phyloP scores from a whole-genome alignment of 1,284 basidiomycete genomes.

The Inonotus obliquus region DNA sequence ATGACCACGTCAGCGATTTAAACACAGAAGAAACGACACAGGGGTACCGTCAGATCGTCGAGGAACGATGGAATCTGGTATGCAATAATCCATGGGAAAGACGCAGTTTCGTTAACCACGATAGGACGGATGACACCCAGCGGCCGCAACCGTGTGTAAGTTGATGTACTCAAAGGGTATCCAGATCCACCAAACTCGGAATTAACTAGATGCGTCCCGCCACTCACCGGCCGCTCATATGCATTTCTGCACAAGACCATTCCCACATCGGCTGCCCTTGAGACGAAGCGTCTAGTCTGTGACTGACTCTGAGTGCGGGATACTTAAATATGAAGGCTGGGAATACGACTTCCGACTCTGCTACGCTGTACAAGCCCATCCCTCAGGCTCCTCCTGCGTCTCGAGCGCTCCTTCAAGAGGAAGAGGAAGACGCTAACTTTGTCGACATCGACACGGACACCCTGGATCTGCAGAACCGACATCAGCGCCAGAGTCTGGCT shows the following conservation, averaged over 20 bases:
- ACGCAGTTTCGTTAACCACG: background rate
- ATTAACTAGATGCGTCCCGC: background rate
- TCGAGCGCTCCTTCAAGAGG: background rate
- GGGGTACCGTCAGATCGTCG: background rate
- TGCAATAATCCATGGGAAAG: background rate
- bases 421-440: background rate
- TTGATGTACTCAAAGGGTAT: background rate
- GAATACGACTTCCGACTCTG: background rate
- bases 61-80: background rate
- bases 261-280: background rate
- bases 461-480: slow-evolving; percentile 5
- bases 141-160: slow-evolving; percentile 8
- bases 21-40: background rate
- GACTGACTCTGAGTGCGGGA: too few species aligned
- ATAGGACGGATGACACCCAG: slow-evolving; percentile 1
- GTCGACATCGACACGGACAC: background rate
- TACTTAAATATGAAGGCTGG: background rate
- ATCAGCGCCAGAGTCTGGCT: slow-evolving; percentile 3
- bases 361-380: background rate
- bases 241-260: background rate
- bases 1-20: background rate
- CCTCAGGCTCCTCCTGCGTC: slow-evolving; percentile 6
- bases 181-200: background rate
- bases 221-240: slow-evolving; percentile 1
- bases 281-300: background rate